Percentiles rank a stretch among this genome's conserved stretches.
These are phyloP conservation scores for Hibiscus trionum DNA, from an alignment of 345 rosid genomes.

Conservation along the genomic window DNA sequence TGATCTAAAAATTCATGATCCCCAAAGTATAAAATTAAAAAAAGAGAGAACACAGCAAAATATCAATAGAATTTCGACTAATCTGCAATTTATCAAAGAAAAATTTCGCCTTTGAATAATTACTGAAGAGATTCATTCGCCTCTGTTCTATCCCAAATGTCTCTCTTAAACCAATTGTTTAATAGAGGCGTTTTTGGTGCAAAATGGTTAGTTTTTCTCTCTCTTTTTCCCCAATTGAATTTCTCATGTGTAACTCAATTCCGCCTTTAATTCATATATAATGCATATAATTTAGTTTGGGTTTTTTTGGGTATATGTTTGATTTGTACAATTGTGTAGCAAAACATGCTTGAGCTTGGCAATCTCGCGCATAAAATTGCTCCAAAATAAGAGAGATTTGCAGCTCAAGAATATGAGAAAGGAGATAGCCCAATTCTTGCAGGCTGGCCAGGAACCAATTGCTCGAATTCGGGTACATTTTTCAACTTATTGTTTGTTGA, in stretches of 20 bases:
- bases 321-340: conserved; percentile 31
- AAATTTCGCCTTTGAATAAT: neutral
- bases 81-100: neutral
- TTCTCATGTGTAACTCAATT: neutral
- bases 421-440: conserved; percentile 90
- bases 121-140: neutral
- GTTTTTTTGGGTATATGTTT: neutral
- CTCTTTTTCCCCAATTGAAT: neutral
- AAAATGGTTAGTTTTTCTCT: conserved; percentile 44
- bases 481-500: neutral
- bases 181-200: conserved; percentile 86
- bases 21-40: neutral
- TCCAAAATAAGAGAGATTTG: conserved; percentile 88
- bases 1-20: neutral
- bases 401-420: conserved; percentile 86
- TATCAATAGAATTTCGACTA: neutral
- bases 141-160: conserved; percentile 31
- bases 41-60: neutral
- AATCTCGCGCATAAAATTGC: conserved; percentile 73
- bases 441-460: conserved; percentile 88
- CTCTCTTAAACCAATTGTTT: conserved; percentile 86
- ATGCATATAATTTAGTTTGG: neutral
- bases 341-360: conserved; percentile 75
- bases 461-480: conserved; percentile 76
- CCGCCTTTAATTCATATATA: neutral